Conservation (phyloP, 148 eudicot species). For the Chenopodium quinoa region DNA sequence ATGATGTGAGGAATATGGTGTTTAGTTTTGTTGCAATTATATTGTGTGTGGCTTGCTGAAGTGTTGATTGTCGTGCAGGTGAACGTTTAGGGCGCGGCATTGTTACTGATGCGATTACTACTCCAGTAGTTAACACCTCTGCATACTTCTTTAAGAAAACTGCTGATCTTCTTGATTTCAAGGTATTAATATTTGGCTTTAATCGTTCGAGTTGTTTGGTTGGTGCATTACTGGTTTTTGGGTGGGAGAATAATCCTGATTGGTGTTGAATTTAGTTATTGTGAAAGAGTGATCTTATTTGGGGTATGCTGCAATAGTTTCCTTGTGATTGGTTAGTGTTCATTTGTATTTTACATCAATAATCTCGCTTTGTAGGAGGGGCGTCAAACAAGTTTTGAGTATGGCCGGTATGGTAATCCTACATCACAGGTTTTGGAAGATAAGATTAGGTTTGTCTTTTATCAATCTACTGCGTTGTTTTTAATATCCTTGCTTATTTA, state of each 20-base stretch:
- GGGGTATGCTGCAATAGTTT: neutral
- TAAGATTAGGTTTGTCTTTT: slow-evolving; percentile 66
- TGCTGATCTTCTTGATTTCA: slow-evolving; percentile 82
- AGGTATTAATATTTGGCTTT: slow-evolving; percentile 39
- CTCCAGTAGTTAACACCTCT: slow-evolving; percentile 87
- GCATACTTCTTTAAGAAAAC: slow-evolving; percentile 91
- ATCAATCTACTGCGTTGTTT: neutral
- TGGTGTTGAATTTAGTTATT: neutral
- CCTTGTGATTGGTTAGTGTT: neutral
- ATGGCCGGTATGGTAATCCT: slow-evolving; percentile 89
- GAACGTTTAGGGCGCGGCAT: slow-evolving; percentile 87
- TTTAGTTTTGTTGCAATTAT: neutral
- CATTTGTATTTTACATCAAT: neutral
- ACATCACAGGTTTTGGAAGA: slow-evolving; percentile 66
- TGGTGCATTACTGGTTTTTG: neutral
- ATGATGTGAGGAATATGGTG: neutral
- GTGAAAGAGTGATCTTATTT: neutral
- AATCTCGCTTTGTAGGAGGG: slow-evolving; percentile 50
- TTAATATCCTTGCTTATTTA: slow-evolving; percentile 2
- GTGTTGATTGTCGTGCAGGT: slow-evolving; percentile 37
- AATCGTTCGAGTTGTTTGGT: neutral
- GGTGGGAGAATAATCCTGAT: neutral
- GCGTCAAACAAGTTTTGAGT: slow-evolving; percentile 73
- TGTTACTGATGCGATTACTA: slow-evolving; percentile 89
- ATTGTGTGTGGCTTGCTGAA: neutral